Evolutionary conservation across 2,329 filamentous ascomycete genomes (phyloP), one percentile per base, ranked within the genome.

Genomic region (Colletotrichum cordylinicola): DNA sequence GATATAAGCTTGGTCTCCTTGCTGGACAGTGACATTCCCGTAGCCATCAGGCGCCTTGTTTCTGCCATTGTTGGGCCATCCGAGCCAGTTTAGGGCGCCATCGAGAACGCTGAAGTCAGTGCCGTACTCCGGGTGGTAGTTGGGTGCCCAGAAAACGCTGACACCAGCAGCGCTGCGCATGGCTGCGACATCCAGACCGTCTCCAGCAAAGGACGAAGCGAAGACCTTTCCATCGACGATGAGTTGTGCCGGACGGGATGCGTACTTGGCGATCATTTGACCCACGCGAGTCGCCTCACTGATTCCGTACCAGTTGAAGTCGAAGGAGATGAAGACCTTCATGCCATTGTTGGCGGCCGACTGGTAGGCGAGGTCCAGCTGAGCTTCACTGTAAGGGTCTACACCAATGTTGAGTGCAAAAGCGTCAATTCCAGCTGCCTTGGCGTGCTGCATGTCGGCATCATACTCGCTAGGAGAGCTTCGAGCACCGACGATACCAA

Each of bases 251-350:
- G 86, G 80, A 3, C 81, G 81, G 24, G 79, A 80, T 4, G 83
- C 85, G 73, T 89, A 91, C 73, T 87, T 81, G 15, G 84, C 85
- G 71, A 90, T 84, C 79, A 87, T 88, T 60, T 82, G 79, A 2
- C 87, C 88, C 21, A 88, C 85, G 15, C 81, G 82, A 9, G 80
- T 81, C 2, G 85, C 84, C 56, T 88, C 81, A 13, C 79, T 74
- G 8, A 73, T 68, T 12, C 79, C 79, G 81, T 84, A 88, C 85
- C 87, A 87, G 82, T 89, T 89, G 80, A 90, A 90, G 82, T 91
- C 90, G 76, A 91, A 91, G 2, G 89, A 91, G 77, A 91, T 86
- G 70, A 91, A 90, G 16, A 90, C 87, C 70, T 90, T 89, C 85
- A 91, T 89, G 62, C 82, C 84, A 33, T 85, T 85, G 9, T 82